phyloP scores from a whole-genome alignment of 2,329 filamentous ascomycete species.

The Akanthomyces dipterigenus region DNA sequence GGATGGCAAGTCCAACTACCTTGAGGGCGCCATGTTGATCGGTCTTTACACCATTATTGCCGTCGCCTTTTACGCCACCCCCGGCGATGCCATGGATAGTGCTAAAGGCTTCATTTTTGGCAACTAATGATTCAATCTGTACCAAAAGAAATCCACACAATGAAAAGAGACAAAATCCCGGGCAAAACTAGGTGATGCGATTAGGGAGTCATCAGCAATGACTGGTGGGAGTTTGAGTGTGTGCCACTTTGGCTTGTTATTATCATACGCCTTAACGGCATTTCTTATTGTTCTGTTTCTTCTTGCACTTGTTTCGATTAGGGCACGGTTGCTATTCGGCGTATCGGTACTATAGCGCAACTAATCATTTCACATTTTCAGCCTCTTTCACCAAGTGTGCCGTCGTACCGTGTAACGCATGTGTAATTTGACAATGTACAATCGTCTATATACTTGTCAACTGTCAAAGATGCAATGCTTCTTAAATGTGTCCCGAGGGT shows the following conservation, averaged over 20 bases:
- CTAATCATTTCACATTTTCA: background rate
- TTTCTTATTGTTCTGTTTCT: background rate
- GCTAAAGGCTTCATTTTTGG: constrained; percentile 13
- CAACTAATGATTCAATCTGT: background rate
- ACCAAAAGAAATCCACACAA: background rate
- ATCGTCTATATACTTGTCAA: background rate
- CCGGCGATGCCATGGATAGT: constrained; percentile 39
- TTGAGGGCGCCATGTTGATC: constrained; percentile 66
- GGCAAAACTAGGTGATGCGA: background rate
- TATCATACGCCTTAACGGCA: background rate
- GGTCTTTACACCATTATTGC: constrained; percentile 54
- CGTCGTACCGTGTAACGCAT: background rate
- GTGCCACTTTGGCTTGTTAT: background rate
- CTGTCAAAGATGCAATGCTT: background rate
- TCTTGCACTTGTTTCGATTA: background rate
- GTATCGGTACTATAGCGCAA: background rate
- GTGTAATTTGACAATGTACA: background rate
- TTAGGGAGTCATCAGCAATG: background rate
- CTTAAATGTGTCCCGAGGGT: background rate
- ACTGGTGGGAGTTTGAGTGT: background rate
- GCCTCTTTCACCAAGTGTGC: too few relatives aligned
- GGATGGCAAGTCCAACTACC: constrained; percentile 78
- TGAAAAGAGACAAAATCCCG: background rate
- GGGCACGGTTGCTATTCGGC: background rate
- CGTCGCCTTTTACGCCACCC: constrained; percentile 52